A percentile compares a stretch with the other conserved stretches of the same genome.
Evolutionary conservation across 805 yeast species (phyloP).

Genomic region (Pichia californica): DNA sequence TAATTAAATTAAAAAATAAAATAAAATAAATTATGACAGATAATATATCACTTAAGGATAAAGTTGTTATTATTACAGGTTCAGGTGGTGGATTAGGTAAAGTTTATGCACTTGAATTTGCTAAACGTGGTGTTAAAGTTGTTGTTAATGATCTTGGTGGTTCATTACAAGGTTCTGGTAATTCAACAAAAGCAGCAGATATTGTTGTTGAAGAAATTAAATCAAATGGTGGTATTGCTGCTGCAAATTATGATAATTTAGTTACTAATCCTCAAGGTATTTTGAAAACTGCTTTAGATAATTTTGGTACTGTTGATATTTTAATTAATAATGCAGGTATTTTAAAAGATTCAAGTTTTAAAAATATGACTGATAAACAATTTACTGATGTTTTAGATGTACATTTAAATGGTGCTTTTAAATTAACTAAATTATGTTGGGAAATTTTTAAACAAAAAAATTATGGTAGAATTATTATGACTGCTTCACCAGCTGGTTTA

Average conservation of each 20-base stretch:
- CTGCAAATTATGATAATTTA: slow-evolving; percentile 90
- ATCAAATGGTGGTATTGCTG: slow-evolving; percentile 75
- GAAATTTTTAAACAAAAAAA: slow-evolving; percentile 76
- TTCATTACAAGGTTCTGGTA: slow-evolving; percentile 66
- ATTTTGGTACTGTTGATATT: slow-evolving; percentile 83
- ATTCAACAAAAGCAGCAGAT: slow-evolving; percentile 73
- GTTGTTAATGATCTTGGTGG: slow-evolving; percentile 95
- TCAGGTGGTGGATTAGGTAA: slow-evolving; percentile 97
- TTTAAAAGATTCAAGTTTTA: slow-evolving; percentile 78
- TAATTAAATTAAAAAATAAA: not conserved
- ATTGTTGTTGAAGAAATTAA: slow-evolving; percentile 80
- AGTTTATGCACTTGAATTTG: slow-evolving; percentile 81
- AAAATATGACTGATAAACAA: slow-evolving; percentile 77
- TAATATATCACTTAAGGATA: slow-evolving; percentile 55
- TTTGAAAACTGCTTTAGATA: slow-evolving; percentile 76
- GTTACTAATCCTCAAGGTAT: slow-evolving; percentile 76
- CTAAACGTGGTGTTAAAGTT: slow-evolving; percentile 87
- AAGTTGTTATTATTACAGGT: slow-evolving; percentile 91
- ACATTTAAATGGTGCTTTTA: slow-evolving; percentile 85
- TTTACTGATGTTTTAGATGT: slow-evolving; percentile 77
- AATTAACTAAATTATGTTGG: slow-evolving; percentile 88
- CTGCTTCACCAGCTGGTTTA: slow-evolving; percentile 96
- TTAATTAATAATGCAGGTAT: slow-evolving; percentile 94
- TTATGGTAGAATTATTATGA: slow-evolving; percentile 84
- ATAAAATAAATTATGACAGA: slow-evolving; percentile 10